These are phyloP conservation scores for Chytridiales sp. DNA, from an alignment of 371 early-diverging fungal genomes.

Conservation along the genomic window DNA sequence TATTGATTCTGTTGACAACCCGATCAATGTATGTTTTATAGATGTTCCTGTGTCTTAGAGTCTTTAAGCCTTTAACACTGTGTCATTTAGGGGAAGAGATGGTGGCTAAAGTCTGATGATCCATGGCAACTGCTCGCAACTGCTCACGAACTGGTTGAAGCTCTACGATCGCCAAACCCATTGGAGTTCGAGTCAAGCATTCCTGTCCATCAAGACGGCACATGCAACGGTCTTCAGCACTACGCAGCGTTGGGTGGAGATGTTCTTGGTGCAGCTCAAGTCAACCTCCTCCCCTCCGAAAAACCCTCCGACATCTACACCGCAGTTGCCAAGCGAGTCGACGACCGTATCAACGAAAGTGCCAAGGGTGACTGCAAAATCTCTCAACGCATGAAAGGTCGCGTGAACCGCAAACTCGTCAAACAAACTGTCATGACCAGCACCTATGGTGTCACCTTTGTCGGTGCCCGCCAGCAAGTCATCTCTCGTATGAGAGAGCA, in stretches of 20 bases:
- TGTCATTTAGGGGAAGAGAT: slow-evolving; percentile 67
- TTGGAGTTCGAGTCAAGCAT: slow-evolving; percentile 67
- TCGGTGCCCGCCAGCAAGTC: slow-evolving; percentile 93
- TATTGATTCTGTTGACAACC: slow-evolving; percentile 69
- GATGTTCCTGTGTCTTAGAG: slow-evolving; percentile 46
- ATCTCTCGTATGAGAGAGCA: slow-evolving; percentile 63
- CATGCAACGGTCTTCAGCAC: slow-evolving; percentile 98
- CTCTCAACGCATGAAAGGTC: slow-evolving; percentile 41
- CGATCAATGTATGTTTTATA: slow-evolving; percentile 28
- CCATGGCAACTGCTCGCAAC: slow-evolving; percentile 95
- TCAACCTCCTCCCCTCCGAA: slow-evolving; percentile 85
- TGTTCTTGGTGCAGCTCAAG: slow-evolving; percentile 83
- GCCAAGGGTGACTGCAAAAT: slow-evolving; percentile 47
- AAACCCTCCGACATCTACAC: slow-evolving; percentile 93
- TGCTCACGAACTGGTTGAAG: slow-evolving; percentile 82
- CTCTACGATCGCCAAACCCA: slow-evolving; percentile 72
- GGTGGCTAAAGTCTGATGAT: slow-evolving; percentile 91
- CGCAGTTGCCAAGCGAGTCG: slow-evolving; percentile 80
- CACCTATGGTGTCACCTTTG: slow-evolving; percentile 96
- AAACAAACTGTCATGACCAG: slow-evolving; percentile 99
- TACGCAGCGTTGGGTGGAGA: slow-evolving; percentile 98
- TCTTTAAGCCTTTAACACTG: neutral
- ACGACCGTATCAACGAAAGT: slow-evolving; percentile 59
- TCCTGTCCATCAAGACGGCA: slow-evolving; percentile 98
- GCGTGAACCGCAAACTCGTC: slow-evolving; percentile 90